phyloP scores from a whole-genome alignment of 306 rosid species.

The Casuarina cunninghamiana region DNA sequence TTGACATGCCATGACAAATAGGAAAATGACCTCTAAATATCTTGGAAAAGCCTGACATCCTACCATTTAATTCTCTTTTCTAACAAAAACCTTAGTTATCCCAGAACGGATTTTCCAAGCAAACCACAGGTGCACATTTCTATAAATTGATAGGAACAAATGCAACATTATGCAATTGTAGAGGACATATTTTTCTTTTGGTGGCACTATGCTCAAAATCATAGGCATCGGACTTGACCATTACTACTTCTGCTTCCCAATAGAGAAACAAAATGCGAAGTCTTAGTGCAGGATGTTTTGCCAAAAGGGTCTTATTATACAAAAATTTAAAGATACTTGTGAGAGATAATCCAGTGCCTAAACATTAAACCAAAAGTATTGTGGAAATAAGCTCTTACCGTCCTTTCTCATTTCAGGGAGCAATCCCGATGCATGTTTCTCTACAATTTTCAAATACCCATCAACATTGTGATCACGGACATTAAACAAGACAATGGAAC shows the following conservation, averaged over 20 bases:
- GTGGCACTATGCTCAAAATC: not conserved
- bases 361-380: not conserved
- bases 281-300: not conserved
- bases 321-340: not conserved
- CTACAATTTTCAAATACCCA: constrained; percentile 69
- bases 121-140: not conserved
- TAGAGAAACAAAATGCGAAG: not conserved
- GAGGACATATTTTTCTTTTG: not conserved
- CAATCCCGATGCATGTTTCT: constrained; percentile 77
- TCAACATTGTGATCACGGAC: constrained; percentile 74
- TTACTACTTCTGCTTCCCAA: not conserved
- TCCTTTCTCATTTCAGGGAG: constrained; percentile 98
- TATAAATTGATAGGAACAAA: not conserved
- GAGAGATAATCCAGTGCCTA: not conserved
- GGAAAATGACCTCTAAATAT: not conserved
- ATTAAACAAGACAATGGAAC: constrained; percentile 88
- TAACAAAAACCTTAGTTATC: not conserved
- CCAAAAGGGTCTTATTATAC: not conserved
- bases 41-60: not conserved
- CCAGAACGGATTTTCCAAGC: not conserved
- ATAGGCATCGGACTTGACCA: not conserved
- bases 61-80: not conserved
- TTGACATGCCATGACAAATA: not conserved
- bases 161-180: not conserved
- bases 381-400: constrained; percentile 53